Evolutionary conservation across 78 protist species (phyloP), one percentile per base, ranked within the genome.

Genomic region (Bodo saltans): DNA sequence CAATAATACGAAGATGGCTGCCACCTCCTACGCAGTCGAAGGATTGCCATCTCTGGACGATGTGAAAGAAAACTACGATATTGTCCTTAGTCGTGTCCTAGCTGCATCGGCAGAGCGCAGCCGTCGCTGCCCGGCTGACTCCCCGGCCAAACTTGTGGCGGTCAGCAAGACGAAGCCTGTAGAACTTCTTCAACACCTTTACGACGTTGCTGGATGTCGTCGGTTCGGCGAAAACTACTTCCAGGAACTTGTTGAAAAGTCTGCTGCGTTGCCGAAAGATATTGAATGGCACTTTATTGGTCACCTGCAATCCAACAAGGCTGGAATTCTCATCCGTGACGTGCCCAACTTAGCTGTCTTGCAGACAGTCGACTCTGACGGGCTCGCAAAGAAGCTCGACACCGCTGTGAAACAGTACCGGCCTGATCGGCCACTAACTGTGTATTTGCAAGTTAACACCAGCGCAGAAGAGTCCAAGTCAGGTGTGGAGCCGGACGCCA

Each of bases 181-280:
- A 3, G 40, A 1, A 0, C 25, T 42, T 27, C 0, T 93, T 1
- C 42, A 0, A 23, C 80, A 17, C 12, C 88, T 86, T 0, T 85
- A 91, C 38, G 88, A 70, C 0, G n/a, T n/a, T n/a, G 78, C 80
- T 1, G 95, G 94, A 0, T 87, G 83, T 39, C 70, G 93, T 21
- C 42, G 34, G 40, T 92, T 94, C 42, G 97, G 95, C 27, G 97
- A 94, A 68, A 94, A 94, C 88, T 89, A 91, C 69, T 95, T 88
- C 37, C 88, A 88, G 33, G 95, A 90, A 79, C 83, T 91, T 32
- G 83, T 88, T 11, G 74, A 0, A 3, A 91, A 92, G 53, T 92
- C 90, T 25, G 41, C 83, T 8, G 33, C 42, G 84, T 37, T 86
- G 27, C 95, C 92, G 0, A 12, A 0, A 26, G 92, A 89, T 60